Evolutionary conservation across 2,329 filamentous ascomycete species (phyloP), one percentile per base, ranked within the genome.

Genomic region (Sporothrix pseudoabietina): DNA sequence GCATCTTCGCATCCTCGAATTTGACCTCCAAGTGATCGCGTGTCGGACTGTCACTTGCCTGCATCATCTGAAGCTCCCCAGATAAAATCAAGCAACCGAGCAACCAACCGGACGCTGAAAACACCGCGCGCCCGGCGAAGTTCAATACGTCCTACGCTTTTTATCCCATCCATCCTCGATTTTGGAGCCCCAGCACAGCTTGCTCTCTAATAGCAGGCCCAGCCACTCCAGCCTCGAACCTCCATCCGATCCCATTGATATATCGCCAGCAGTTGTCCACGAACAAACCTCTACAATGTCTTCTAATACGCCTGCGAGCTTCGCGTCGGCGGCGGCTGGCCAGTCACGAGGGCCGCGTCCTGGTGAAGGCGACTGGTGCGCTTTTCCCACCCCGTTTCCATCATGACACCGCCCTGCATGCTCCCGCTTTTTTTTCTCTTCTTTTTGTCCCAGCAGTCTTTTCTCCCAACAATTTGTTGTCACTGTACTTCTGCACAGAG

Each of bases 291-390:
- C 22, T 80, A 77, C 77, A 77, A 82, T 94, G 91, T 88, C 91
- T 84, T 89, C 90, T 81, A 90, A 92, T 84, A 88, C 94, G 82
- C 90, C 91, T 79, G 93, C 92, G 78, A 94, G 91, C 86, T 94
- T 94, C 84, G 92, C 92, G 81, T 94, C 92, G 80, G 92, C 92
- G 79, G 92, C 92, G 78, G 92, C 92, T 81, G 92, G 92, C 82
- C 91, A 93, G 82, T 90, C 87, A 78, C 88, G 86, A 81, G 88
- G 88, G 82, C 81, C 84, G 78, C 87, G 86, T 84, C 83, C 82
- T 83, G 88, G 86, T 12, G 76, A 76, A 30, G 71, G 73, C 39
- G 76, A 77, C 22, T 77, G 76, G 76, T 76, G 72, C 26, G 76
- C 63, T 19, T 30, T 30, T 30, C 22, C 57, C 63, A 54, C 22